Base-by-base conservation (phyloP, 257 asterid genomes). In the Gentiana macrophylla region DNA sequence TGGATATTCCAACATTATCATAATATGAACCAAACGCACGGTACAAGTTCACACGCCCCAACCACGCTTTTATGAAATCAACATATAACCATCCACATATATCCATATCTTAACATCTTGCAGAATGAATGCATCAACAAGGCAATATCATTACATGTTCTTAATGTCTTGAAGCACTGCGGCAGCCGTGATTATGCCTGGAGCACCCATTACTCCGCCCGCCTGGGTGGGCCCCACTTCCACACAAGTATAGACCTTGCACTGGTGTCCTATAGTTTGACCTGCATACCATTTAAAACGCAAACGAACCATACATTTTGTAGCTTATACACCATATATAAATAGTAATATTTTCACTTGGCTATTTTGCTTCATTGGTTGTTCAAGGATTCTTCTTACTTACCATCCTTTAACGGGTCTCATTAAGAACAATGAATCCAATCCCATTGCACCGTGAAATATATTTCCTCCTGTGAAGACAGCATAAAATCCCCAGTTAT, bases 181-280 rank as follows among this genome's bases (percentile, higher is more conserved):
- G 4, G 45, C 75, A 0, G 98, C 96, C 50, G 95, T 89, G 37
- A 82, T 84, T 37, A 94, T 95, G 3, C 98, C 98, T 0, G 98
- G 89, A 48, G 94, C 94, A 11, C 92, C 98, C 96, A 87, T 91
- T 13, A 91, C 98, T 2, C 96, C 98, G 1, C 98, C n/a, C 98
- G 43, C 96, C 98, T 0, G 98, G 98, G 74, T 91, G 98, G 12
- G 96, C 74, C 43, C 98, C 96, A 48, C 98, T 91, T 10, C 98
- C 98, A 46, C 98, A 86, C 61, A 86, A 67, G 65, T 86, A 91
- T 64, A 91, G 64, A 46, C 96, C 98, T 63, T 56, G 68, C 47
- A 91, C 43, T 11, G 98, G 98, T 12, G 96, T 91, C 67, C 83
- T 69, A 62, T 91, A 91, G 67, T 69, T 82, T 35, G 98, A 91